Conservation (phyloP, 2,329 filamentous ascomycete genomes). For the Microthyrium microscopicum region DNA sequence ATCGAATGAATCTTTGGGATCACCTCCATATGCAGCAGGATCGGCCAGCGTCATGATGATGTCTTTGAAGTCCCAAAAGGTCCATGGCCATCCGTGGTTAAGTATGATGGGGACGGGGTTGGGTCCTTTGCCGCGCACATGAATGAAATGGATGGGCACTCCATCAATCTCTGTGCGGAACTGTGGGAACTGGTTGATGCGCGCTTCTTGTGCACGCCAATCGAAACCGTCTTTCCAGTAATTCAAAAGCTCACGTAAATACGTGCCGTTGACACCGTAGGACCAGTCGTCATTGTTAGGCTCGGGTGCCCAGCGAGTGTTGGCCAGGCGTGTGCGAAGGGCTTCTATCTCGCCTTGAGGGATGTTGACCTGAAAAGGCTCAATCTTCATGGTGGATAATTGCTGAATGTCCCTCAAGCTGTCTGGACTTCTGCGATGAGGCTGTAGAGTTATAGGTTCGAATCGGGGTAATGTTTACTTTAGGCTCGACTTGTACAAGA, state of each 20-base stretch:
- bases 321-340: slow-evolving; percentile 11
- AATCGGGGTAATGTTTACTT: too few species aligned
- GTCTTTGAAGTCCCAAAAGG: slow-evolving; percentile 12
- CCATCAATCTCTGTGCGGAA: slow-evolving; percentile 9
- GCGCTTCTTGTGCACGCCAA: slow-evolving; percentile 9
- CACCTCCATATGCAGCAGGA: slow-evolving; percentile 1
- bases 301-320: slow-evolving; percentile 12
- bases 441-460: too few species aligned
- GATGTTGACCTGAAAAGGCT: slow-evolving; percentile 5
- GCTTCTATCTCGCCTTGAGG: slow-evolving; percentile 10
- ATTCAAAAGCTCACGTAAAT: slow-evolving; percentile 5
- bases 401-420: slow-evolving; percentile 4
- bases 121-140: slow-evolving; percentile 8
- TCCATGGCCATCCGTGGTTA: slow-evolving; percentile 11
- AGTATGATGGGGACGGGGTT: slow-evolving; percentile 9
- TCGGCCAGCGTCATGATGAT: slow-evolving; percentile 6
- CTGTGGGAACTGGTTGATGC: slow-evolving; percentile 10
- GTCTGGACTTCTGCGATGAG: too few species aligned
- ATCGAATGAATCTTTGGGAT: slow-evolving; percentile 6
- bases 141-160: slow-evolving; percentile 8
- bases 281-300: slow-evolving; percentile 9
- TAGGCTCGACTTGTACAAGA: too few species aligned
- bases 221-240: slow-evolving; percentile 10
- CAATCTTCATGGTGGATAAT: neutral
- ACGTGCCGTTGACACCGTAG: slow-evolving; percentile 6